Percentiles rank a stretch among this genome's conserved stretches.
Evolutionary conservation across 139 green algal species (phyloP).

Genomic region (Chlorella sp.): DNA sequence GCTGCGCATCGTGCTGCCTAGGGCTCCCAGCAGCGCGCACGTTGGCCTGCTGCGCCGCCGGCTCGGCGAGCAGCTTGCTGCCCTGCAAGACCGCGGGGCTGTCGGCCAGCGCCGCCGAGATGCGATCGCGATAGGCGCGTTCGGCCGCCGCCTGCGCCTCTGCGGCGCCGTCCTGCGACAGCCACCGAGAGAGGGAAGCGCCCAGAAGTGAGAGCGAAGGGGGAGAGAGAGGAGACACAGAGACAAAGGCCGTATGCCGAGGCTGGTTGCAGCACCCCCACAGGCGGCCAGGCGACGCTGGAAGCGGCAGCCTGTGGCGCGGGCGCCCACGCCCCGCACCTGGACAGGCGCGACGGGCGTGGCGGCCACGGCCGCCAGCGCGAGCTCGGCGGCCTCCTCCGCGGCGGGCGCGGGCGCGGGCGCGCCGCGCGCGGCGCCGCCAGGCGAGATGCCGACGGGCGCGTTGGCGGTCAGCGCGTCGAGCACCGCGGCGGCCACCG

Average conservation of each 20-base stretch:
- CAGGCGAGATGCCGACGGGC: slow-evolving; percentile 3
- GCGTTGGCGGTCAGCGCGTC: slow-evolving; percentile 5
- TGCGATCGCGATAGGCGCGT: no score
- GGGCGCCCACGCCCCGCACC: background rate
- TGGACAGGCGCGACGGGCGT: background rate
- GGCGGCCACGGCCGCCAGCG: background rate
- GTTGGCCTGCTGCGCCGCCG: background rate
- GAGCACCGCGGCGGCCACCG: slow-evolving; percentile 1
- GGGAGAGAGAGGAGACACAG: background rate
- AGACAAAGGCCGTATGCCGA: background rate
- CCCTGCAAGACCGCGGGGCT: no score
- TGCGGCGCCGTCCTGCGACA: no score
- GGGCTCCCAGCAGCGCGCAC: background rate
- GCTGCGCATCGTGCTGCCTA: background rate
- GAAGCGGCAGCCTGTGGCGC: no score
- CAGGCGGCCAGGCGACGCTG: background rate
- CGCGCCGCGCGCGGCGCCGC: background rate
- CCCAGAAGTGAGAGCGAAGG: background rate
- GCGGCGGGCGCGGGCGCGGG: background rate
- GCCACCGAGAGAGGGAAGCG: background rate
- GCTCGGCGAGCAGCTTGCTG: no score
- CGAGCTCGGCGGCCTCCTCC: background rate
- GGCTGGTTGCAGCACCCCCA: slow-evolving; percentile 1
- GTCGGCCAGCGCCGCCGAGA: no score
- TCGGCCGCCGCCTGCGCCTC: no score